Base-by-base conservation (phyloP, 768 basidiomycete genomes). In the Phylloporus sp. region DNA sequence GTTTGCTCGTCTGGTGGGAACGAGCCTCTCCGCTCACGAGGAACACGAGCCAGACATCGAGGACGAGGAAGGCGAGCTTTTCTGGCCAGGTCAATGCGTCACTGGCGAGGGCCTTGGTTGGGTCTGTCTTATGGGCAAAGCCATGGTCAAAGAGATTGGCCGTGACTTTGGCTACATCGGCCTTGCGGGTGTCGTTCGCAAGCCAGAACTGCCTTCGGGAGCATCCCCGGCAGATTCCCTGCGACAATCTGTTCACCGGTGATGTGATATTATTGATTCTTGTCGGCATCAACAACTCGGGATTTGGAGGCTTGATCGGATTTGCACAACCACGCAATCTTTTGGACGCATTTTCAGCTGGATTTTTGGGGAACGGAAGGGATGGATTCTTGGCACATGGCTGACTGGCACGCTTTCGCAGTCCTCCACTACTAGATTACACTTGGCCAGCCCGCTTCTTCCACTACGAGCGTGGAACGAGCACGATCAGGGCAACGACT, bases 91-190 rank as follows among this genome's bases (percentile, higher is more conserved):
- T 34, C 82, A 86, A 57, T 72, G 77, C 28, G 71, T 81, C 48
- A 84, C 77, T 24, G 86, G 85, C 34, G 84, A 87, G 63, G 88
- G 88, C 39, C 72, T 90, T 24, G 88, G 83, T 18, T 90, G 88
- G 88, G 80, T 89, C n/a, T 90, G 87, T 63, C 71, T 85, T 23
- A 83, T 90, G 80, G 87, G 86, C 56, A 86, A 84, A 61, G 82
- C 86, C 32, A 90, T 90, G 88, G 79, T 90, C 59, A 80, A 77
- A 56, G 88, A 90, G 59, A 84, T 86, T 57, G 86, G 86, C 52
- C 81, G 80, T 58, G 74, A 80, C 27, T 81, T 83, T 65, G 84
- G 82, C 10, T 90, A 90, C 68, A 71, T 69, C 47, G 85, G 87
- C 24, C 64, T 86, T 15, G 77, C 80, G 17, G 86, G 86, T 15